A percentile compares a stretch with the other conserved stretches of the same genome.
phyloP scores from a whole-genome alignment of 2,329 filamentous ascomycete species.

The Alternaria sp. region DNA sequence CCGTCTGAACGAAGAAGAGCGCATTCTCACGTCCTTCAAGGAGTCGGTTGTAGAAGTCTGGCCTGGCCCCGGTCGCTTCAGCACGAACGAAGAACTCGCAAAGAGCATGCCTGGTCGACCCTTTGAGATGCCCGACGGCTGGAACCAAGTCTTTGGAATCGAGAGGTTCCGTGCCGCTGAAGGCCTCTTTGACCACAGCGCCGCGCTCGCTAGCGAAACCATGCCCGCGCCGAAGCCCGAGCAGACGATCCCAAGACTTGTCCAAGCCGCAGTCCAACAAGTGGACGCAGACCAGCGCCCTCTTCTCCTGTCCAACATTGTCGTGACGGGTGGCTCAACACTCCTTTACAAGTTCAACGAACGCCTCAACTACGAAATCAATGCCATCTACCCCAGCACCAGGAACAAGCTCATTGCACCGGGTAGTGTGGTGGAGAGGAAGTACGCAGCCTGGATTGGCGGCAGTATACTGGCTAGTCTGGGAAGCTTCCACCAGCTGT shows the following conservation, averaged over 20 bases:
- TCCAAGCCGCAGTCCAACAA: conserved; percentile 77
- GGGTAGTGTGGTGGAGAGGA: conserved; percentile 84
- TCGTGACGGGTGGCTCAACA: conserved; percentile 88
- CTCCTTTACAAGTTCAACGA: conserved; percentile 93
- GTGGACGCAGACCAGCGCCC: conserved; percentile 91
- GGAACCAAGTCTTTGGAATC: conserved; percentile 91
- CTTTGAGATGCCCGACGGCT: conserved; percentile 97
- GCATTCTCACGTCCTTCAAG: conserved; percentile 94
- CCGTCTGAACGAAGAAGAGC: conserved; percentile 86
- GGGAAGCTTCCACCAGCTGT: conserved; percentile 99
- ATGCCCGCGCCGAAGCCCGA: conserved; percentile 68
- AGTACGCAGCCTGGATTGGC: conserved; percentile 95
- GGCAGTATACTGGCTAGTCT: conserved; percentile 94
- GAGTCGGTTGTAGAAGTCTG: conserved; percentile 96
- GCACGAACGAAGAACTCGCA: conserved; percentile 77
- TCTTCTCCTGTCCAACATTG: conserved; percentile 85
- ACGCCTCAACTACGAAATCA: conserved; percentile 84
- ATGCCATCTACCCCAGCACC: conserved; percentile 81
- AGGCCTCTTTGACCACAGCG: conserved; percentile 88
- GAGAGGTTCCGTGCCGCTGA: conserved; percentile 89
- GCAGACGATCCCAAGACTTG: conserved; percentile 84
- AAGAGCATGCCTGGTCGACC: conserved; percentile 79
- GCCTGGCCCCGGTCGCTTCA: conserved; percentile 78
- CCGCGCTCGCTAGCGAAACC: conserved; percentile 67
- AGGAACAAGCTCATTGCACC: conserved; percentile 89